These are phyloP conservation scores for Fraxinus floribunda DNA, from an alignment of 305 asterid genomes.

Conservation along the genomic window DNA sequence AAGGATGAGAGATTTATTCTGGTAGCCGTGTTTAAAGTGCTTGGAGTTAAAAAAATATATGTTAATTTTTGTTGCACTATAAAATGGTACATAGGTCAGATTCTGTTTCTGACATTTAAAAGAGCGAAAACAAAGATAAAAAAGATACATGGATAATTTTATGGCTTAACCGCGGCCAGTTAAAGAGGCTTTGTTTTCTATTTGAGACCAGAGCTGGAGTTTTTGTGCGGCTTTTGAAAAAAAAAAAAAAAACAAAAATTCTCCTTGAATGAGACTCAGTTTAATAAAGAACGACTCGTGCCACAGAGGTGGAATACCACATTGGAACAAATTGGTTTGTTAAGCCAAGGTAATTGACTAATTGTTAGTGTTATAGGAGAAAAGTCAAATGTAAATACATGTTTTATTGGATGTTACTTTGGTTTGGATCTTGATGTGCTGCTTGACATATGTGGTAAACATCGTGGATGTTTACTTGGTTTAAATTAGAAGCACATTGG, in stretches of 20 bases:
- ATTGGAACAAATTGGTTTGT: slow-evolving; percentile 3
- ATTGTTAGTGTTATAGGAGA: not conserved
- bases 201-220: not conserved
- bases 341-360: not conserved
- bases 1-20: not conserved
- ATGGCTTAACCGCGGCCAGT: not conserved
- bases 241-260: too few species aligned
- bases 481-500: not conserved
- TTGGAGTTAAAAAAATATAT: not conserved
- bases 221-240: not conserved
- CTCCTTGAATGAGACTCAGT: not conserved
- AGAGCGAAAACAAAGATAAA: not conserved
- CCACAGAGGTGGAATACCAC: not conserved
- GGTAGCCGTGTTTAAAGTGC: not conserved
- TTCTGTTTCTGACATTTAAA: not conserved
- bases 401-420: not conserved
- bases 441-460: not conserved
- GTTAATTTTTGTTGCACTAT: not conserved
- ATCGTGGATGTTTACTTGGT: slow-evolving; percentile 3
- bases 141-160: not conserved
- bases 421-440: not conserved
- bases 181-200: not conserved
- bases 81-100: not conserved
- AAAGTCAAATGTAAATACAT: not conserved
- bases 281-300: not conserved